Conservation (phyloP, 2,329 filamentous ascomycete genomes). For the Aspergillus sp. region DNA sequence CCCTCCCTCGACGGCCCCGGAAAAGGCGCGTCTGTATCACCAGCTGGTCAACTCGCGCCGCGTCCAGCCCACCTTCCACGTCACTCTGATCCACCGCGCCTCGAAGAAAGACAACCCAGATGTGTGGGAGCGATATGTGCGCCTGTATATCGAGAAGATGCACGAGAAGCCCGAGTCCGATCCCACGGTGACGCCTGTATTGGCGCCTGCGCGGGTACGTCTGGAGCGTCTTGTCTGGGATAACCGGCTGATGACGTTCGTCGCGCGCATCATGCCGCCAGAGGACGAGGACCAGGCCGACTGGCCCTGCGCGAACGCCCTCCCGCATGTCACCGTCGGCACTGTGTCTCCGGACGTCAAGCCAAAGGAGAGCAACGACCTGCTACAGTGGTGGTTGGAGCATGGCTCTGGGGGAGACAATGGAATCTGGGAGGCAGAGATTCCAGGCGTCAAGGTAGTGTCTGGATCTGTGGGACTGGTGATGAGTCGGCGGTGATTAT, state of each 20-base stretch:
- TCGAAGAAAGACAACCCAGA: constrained; percentile 58
- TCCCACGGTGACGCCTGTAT: constrained; percentile 26
- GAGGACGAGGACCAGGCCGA: constrained; percentile 41
- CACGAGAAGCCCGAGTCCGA: constrained; percentile 24
- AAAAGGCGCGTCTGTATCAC: constrained; percentile 66
- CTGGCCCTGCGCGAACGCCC: constrained; percentile 71
- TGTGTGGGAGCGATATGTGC: constrained; percentile 71
- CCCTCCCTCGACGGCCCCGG: constrained; percentile 47
- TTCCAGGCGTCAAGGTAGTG: constrained; percentile 55
- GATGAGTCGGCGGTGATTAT: constrained; percentile 30
- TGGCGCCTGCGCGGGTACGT: constrained; percentile 45
- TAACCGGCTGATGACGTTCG: constrained; percentile 83
- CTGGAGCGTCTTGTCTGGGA: constrained; percentile 75
- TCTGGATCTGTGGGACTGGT: constrained; percentile 55
- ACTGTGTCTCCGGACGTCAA: constrained; percentile 74
- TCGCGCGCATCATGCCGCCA: constrained; percentile 63
- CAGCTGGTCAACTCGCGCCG: constrained; percentile 71
- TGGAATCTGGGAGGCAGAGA: constrained; percentile 54
- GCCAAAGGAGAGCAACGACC: constrained; percentile 88
- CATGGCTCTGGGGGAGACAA: constrained; percentile 49
- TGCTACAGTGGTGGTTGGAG: constrained; percentile 73
- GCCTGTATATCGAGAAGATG: constrained; percentile 51
- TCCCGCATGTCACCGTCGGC: constrained; percentile 87
- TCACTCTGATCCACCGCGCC: constrained; percentile 85
- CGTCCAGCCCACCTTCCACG: constrained; percentile 83